Conservation (phyloP, 352 stramenopile species). For the Phytophthora capsici region DNA sequence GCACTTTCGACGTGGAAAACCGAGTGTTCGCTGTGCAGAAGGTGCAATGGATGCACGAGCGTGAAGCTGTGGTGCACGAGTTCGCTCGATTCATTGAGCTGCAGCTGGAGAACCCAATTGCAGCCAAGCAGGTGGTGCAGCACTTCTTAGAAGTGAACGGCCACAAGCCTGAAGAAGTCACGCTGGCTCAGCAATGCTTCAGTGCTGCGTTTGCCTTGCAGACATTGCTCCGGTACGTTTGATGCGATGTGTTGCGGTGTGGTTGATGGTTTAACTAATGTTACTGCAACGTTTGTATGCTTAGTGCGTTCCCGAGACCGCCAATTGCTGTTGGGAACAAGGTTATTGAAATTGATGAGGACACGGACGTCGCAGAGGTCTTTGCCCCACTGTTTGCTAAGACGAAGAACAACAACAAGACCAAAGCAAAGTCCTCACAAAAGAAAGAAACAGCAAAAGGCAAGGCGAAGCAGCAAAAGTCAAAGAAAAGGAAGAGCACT, state of each 20-base stretch:
- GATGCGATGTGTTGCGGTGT: not conserved
- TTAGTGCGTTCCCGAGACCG: conserved; percentile 63
- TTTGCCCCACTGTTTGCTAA: conserved; percentile 61
- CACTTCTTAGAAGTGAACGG: conserved; percentile 71
- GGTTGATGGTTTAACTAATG: conserved; percentile 6
- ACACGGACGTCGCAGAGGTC: conserved; percentile 45
- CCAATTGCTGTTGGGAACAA: conserved; percentile 56
- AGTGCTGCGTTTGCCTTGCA: conserved; percentile 82
- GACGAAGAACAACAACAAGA: conserved; percentile 41
- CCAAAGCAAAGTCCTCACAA: conserved; percentile 27
- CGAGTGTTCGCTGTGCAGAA: conserved; percentile 66
- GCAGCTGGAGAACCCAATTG: conserved; percentile 63
- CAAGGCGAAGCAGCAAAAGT: conserved; percentile 48
- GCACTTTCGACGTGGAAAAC: conserved; percentile 64
- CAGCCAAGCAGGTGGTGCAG: conserved; percentile 44
- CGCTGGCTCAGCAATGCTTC: conserved; percentile 72
- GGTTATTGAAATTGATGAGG: conserved; percentile 51
- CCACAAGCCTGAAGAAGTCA: conserved; percentile 43
- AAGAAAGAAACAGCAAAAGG: conserved; percentile 29
- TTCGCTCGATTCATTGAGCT: conserved; percentile 79
- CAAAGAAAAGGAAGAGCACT: conserved; percentile 57
- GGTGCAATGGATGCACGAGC: conserved; percentile 68
- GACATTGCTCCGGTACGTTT: conserved; percentile 63
- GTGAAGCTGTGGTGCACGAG: conserved; percentile 71
- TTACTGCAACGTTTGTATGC: not conserved